Base-by-base conservation (phyloP, 495 filamentous ascomycete genomes). In the Talaromyces trachyspermus region DNA sequence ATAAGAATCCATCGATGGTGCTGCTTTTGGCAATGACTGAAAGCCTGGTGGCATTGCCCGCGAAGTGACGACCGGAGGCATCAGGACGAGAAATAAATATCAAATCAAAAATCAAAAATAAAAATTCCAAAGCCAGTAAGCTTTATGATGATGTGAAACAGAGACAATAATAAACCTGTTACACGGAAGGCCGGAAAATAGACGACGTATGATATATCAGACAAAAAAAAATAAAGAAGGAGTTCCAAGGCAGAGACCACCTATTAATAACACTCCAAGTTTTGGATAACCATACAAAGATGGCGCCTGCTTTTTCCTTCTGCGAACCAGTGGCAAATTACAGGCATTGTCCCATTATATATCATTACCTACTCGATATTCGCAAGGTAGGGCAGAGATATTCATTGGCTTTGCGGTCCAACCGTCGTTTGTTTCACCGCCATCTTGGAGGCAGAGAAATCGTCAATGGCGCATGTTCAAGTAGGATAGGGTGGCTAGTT, bases 1-100 rank as follows among this genome's bases (percentile, higher is more conserved):
- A 46, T 60, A 61, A 43, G 60, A 61, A 42, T 65, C 62, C 30
- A 63, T 53, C 27, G 54, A 55, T 49, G 59, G 53, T 51, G 61
- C 56, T 20, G 57, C 50, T 49, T 58, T 55, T 25, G 68, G 63
- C 25, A 69, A 56, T 36, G 66, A 61, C 39, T 57, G 57, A 42
- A 65, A 56, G 52, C 50, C 55, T 50, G 62, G 57, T 51, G 64
- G 54, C 48, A 64, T 60, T 29, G 61, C 35, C 43, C 53, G 62
- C 45, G 60, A 56, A 37, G 56, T 49, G 46, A 65, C 54, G 17
- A 66, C 53, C 37, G 65, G 61, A 49, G 65, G 54, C 69, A 71
- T 71, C 33, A 50, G 50, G 43, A 27, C 15, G 22, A 32, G 32
- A 44, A 48, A 12, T 47, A 52, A 19, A 27, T 52, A 39, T n/a